Evolutionary conservation across 192 early-diverging fungal genomes (phyloP), one percentile per base, ranked within the genome.

Genomic region (Podila epicladia): DNA sequence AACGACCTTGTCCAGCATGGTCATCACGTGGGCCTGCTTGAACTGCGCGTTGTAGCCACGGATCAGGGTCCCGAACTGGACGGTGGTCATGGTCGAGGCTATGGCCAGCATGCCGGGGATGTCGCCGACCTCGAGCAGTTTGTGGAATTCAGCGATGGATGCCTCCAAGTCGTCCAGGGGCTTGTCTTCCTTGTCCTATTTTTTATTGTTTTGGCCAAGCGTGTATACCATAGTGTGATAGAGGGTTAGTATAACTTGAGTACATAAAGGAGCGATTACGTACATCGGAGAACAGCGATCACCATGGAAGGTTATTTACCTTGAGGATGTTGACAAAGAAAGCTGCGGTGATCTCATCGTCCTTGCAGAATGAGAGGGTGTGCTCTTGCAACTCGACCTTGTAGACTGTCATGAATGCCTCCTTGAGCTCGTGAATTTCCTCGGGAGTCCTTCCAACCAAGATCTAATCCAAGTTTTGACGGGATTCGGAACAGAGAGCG

Each of bases 361-460:
- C 29, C 11, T 69, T 63, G 62, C 50, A 69, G 62, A 64, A 66
- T 0, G 71, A 72, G n/a, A 69, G 45, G 48, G 72, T 32, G 24
- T 80, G 77, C n/a, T 72, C 65, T n/a, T 63, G 32, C n/a, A 73
- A 17, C 11, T 73, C 49, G 3, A n/a, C 9, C 32, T 73, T 35
- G 55, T 73, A 49, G 11, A 80, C 66, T 1, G 77, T 57, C 0
- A 31, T 69, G 57, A 38, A 80, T 2, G 77, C 77, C 13, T 73
- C 77, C 17, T 65, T 29, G 48, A 80, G 71, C 37, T 80, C 77
- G 41, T 51, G 37, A 49, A 80, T 26, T 9, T 80, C 77, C 41
- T 68, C 71, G 22, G 77, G 62, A 1, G 77, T 80, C 28, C 62
- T 69, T 67, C 77, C 77, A 17, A 80, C 62, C 66, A 80, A 51